phyloP scores from a whole-genome alignment of 257 asterid genomes.

The Solanum lycopersicoides region DNA sequence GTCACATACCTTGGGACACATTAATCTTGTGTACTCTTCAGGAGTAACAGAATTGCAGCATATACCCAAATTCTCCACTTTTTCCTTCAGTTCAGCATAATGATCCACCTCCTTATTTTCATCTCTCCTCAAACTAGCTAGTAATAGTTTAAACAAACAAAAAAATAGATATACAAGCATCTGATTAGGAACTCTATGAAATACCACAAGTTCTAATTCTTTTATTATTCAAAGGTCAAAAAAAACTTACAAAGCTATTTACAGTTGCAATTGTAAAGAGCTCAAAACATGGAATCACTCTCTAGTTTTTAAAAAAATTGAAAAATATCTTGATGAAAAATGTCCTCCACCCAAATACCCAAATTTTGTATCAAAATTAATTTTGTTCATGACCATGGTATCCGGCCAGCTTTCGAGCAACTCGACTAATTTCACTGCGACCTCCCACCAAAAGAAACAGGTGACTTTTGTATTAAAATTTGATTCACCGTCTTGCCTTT shows the following conservation, averaged over 20 bases:
- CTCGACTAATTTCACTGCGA: not conserved
- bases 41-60: slow-evolving; percentile 36
- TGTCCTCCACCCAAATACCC: not conserved
- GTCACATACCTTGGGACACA: slow-evolving; percentile 50
- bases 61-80: slow-evolving; percentile 32
- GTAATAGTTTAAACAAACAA: not conserved
- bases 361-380: not conserved
- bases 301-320: not conserved
- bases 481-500: not conserved
- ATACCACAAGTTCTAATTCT: not conserved
- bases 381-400: not conserved
- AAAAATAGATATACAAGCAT: not conserved
- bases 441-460: not conserved
- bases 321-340: not conserved
- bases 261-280: not conserved
- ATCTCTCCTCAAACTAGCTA: slow-evolving; percentile 5
- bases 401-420: not conserved
- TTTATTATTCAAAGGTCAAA: not conserved
- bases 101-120: slow-evolving; percentile 22
- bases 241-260: not conserved
- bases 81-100: slow-evolving; percentile 17
- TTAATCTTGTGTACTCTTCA: slow-evolving; percentile 39
- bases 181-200: not conserved
- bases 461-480: not conserved
- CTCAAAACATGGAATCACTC: not conserved